Evolutionary conservation across 495 filamentous ascomycete genomes (phyloP).

Genomic region (Neurospora sp.): DNA sequence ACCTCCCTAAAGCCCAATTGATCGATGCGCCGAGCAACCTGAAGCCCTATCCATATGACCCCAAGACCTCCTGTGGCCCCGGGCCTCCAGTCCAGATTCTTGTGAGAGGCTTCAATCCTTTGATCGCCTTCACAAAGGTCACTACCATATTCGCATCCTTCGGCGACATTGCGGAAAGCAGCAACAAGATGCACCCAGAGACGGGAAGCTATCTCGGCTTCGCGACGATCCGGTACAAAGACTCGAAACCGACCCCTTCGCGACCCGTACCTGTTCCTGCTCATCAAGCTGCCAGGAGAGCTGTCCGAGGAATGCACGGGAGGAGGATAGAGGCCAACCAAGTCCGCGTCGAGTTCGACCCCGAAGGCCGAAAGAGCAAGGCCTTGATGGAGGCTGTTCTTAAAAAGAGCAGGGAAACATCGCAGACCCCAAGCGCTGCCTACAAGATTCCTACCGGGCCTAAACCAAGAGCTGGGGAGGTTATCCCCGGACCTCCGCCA

Average conservation of each 20-base stretch:
- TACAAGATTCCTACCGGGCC: conserved; percentile 32
- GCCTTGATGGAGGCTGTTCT: conserved; percentile 61
- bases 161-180: conserved; percentile 80
- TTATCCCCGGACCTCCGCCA: conserved; percentile 56
- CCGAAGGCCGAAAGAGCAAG: conserved; percentile 70
- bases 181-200: conserved; percentile 83
- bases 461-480: conserved; percentile 17
- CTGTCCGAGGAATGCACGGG: conserved; percentile 58
- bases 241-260: conserved; percentile 41
- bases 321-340: conserved; percentile 59
- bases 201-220: conserved; percentile 90
- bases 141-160: conserved; percentile 73
- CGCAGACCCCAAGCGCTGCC: conserved; percentile 16
- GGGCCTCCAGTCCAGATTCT: conserved; percentile 84
- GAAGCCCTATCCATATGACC: conserved; percentile 67
- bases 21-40: conserved; percentile 69
- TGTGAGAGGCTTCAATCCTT: conserved; percentile 85
- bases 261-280: conserved; percentile 50
- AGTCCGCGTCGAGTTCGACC: conserved; percentile 77
- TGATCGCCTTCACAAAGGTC: conserved; percentile 69
- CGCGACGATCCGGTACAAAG: conserved; percentile 80
- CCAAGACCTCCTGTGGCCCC: conserved; percentile 70
- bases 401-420: conserved; percentile 47
- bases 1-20: conserved; percentile 63
- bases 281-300: conserved; percentile 64